Evolutionary conservation across 768 basidiomycete species (phyloP), one percentile per base, ranked within the genome.

Genomic region (Agaricus subrufescens): DNA sequence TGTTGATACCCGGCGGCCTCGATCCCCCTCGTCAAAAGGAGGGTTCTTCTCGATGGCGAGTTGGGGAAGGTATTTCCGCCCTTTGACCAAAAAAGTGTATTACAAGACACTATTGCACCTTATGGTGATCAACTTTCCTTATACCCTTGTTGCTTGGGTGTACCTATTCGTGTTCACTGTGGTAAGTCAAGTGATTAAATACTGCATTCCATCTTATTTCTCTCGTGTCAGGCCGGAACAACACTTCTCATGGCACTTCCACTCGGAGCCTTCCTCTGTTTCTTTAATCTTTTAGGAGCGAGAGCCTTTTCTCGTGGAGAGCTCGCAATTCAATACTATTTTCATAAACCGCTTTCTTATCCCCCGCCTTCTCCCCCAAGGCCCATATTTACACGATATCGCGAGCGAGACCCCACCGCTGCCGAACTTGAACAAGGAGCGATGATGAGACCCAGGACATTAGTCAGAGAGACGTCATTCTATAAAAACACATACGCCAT

Each of bases 401-500:
- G 84, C 6, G 71, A 77, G 25, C 80, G 84, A 5, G 71, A 77
- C 23, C 71, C 79, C 27, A 81, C 75, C 1, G 57, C 72, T 5
- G 71, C 73, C 10, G 83, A 83, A 60, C 59, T 77, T 38, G 85
- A 88, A 67, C 62, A 67, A 14, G 83, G 81, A 3, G 50, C 19
- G 19, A 19, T 46, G 3, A 50, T 50, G 23, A 52, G 53, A 19
- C 55, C 56, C 45, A 34, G 62, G 46, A 63, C 60, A 23, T 65
- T 73, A n/a, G 68, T 80, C 40, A 72, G 74, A 56, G 87, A 91
- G 68, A 71, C 72, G 0, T 89, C 88, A 4, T 92, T 92, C 72
- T 89, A 92, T 70, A 87, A 81, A 64, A 92, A 91, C 59, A 71
- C 87, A 1, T 91, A 90, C 62, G 80, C 87, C 5, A 90, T 92